Conservation (phyloP, 129 eudicot species). For the Ambrosia trifida region DNA sequence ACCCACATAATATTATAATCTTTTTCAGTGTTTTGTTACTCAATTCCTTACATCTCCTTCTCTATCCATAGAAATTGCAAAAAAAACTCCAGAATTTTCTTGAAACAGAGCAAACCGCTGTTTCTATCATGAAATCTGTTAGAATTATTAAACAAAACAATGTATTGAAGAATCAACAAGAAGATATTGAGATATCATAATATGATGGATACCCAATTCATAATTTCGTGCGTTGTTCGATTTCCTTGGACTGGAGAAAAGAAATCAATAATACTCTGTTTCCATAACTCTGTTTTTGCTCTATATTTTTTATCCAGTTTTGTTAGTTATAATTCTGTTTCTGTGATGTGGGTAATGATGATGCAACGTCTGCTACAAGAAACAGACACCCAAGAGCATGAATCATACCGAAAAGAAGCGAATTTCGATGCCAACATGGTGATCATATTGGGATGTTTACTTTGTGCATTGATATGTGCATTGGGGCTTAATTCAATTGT, state of each 20-base stretch:
- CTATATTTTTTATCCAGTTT: not conserved
- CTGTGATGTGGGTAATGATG: slow-evolving; percentile 22
- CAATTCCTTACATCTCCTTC: slow-evolving; percentile 9
- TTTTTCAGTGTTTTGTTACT: not conserved
- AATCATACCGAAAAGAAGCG: slow-evolving; percentile 34
- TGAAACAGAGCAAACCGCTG: slow-evolving; percentile 1
- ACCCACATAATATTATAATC: slow-evolving; percentile 3
- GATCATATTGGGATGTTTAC: slow-evolving; percentile 64
- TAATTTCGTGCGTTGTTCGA: slow-evolving; percentile 67
- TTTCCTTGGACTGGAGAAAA: slow-evolving; percentile 39
- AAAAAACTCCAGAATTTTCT: not conserved
- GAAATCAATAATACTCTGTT: slow-evolving; percentile 23
- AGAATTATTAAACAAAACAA: not conserved
- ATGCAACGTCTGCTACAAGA: slow-evolving; percentile 45
- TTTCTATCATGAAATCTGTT: not conserved
- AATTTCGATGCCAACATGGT: slow-evolving; percentile 78
- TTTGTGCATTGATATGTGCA: slow-evolving; percentile 66
- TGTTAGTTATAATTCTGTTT: not conserved
- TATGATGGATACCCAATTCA: slow-evolving; percentile 49
- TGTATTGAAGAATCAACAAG: slow-evolving; percentile 12
- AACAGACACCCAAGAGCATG: slow-evolving; percentile 21
- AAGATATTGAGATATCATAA: not conserved
- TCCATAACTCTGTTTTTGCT: slow-evolving; percentile 15
- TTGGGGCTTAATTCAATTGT: slow-evolving; percentile 67
- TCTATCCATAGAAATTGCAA: not conserved